These are phyloP conservation scores for Jamesozyma spencerorum DNA, from an alignment of 805 yeast genomes.

Conservation along the genomic window DNA sequence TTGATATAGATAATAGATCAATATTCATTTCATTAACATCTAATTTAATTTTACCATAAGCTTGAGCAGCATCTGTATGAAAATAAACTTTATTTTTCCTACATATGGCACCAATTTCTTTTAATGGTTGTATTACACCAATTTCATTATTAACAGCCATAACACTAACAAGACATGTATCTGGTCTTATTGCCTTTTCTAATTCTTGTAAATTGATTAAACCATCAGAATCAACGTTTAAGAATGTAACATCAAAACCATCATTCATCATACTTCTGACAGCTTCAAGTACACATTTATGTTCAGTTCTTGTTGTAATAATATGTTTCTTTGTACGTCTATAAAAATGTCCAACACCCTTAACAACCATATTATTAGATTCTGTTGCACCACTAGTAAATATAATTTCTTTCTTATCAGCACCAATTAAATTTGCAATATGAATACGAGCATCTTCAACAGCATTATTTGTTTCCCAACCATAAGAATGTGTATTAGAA, in stretches of 20 bases:
- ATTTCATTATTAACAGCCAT: conserved; percentile 99
- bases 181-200: conserved; percentile 77
- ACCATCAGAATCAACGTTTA: conserved; percentile 77
- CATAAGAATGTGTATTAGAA: conserved; percentile 92
- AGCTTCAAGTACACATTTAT: conserved; percentile 96
- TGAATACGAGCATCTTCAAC: conserved; percentile 80
- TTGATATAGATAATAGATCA: conserved; percentile 86
- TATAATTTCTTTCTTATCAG: conserved; percentile 93
- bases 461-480: conserved; percentile 95
- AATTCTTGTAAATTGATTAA: conserved; percentile 68
- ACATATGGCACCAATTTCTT: conserved; percentile 86
- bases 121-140: conserved; percentile 93
- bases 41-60: conserved; percentile 84
- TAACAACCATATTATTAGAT: conserved; percentile 86
- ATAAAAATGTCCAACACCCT: conserved; percentile 94
- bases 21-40: conserved; percentile 92
- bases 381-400: conserved; percentile 98
- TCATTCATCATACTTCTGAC: conserved; percentile 92
- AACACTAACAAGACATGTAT: conserved; percentile 79
- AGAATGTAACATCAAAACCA: conserved; percentile 91
- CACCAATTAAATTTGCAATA: conserved; percentile 75
- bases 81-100: conserved; percentile 82
- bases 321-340: conserved; percentile 83
- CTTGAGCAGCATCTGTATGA: conserved; percentile 98
- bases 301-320: conserved; percentile 94